A percentile compares a stretch with the other conserved stretches of the same genome.
These are phyloP conservation scores for Blepharisma undulans DNA, from an alignment of 169 alveolate species.

Conservation along the genomic window DNA sequence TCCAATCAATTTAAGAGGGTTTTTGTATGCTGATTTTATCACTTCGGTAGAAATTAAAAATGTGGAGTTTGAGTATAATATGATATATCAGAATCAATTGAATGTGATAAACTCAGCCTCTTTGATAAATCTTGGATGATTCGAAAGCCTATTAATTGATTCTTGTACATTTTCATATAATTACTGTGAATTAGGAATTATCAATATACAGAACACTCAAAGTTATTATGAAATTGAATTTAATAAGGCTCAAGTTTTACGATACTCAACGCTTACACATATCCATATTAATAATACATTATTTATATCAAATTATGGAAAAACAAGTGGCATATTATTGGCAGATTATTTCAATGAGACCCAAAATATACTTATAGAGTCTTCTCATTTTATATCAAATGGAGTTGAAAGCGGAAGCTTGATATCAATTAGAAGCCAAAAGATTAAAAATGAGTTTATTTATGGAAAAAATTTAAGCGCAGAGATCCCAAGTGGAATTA, in stretches of 20 bases:
- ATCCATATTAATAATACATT: background rate
- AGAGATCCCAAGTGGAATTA: background rate
- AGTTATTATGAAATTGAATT: too few species aligned
- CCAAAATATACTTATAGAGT: background rate
- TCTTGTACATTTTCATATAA: background rate
- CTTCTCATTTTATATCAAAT: background rate
- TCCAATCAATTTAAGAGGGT: background rate
- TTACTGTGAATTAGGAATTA: background rate
- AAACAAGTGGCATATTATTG: background rate
- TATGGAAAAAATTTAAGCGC: background rate
- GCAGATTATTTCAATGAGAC: background rate
- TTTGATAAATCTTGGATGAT: background rate
- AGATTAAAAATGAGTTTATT: background rate
- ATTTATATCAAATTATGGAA: background rate
- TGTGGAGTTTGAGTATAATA: background rate
- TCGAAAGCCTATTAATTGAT: background rate
- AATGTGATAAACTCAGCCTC: background rate
- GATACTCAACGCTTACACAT: background rate
- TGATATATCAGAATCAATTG: background rate
- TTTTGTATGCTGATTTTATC: background rate
- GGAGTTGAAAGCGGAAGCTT: background rate
- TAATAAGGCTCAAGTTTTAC: too few species aligned
- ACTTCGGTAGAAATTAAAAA: background rate
- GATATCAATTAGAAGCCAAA: background rate
- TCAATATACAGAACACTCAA: background rate